phyloP scores from a whole-genome alignment of 441 rosid genomes.

The Croton setiger region DNA sequence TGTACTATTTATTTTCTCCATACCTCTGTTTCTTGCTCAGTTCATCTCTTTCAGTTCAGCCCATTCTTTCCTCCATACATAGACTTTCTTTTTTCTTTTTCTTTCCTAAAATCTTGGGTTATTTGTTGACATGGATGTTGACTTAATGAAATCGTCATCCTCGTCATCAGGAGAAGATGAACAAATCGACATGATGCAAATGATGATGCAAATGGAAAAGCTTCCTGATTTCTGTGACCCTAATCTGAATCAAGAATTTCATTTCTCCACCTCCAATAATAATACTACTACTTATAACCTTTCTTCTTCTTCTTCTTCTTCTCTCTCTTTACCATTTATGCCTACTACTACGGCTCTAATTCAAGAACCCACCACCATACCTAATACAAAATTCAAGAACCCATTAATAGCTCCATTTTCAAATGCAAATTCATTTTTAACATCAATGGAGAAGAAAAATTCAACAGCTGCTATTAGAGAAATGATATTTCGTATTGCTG shows the following conservation, averaged over 20 bases:
- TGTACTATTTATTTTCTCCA: constrained; percentile 29
- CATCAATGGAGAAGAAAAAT: constrained; percentile 49
- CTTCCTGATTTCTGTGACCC: constrained; percentile 51
- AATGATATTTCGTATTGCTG: constrained; percentile 83
- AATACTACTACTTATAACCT: background rate
- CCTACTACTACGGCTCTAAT: constrained; percentile 17
- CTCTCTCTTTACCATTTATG: constrained; percentile 17
- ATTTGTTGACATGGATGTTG: constrained; percentile 43
- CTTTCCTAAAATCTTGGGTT: constrained; percentile 16
- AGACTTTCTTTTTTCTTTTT: background rate
- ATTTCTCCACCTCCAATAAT: constrained; percentile 22
- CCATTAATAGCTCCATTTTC: constrained; percentile 22
- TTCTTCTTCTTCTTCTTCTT: constrained; percentile 21
- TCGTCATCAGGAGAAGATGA: constrained; percentile 30
- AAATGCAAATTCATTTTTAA: constrained; percentile 31
- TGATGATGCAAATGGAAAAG: constrained; percentile 82
- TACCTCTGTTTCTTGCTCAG: constrained; percentile 32
- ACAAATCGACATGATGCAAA: constrained; percentile 59
- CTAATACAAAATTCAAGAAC: constrained; percentile 22
- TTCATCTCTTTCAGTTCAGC: background rate
- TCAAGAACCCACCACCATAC: constrained; percentile 31
- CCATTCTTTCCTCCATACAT: constrained; percentile 18
- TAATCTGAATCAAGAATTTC: constrained; percentile 24
- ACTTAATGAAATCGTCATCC: constrained; percentile 45
- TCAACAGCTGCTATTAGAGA: constrained; percentile 81